phyloP scores from a whole-genome alignment of 768 basidiomycete species.

The Leccinum boreale region DNA sequence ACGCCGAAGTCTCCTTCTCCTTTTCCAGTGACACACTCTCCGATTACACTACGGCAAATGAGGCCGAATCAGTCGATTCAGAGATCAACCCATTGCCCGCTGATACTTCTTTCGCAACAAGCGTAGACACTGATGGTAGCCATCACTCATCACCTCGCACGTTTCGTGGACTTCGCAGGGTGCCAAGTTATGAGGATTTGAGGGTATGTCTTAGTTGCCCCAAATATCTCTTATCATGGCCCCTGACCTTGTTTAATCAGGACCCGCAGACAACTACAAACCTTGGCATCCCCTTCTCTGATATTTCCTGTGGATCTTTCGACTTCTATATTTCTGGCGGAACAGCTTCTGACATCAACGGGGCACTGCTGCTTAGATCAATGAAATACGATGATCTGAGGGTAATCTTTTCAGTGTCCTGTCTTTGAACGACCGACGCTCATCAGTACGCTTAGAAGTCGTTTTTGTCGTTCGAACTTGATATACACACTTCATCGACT shows the following conservation, averaged over 20 bases:
- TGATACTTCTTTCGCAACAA: constrained; percentile 20
- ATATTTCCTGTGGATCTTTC: not conserved
- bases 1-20: constrained; percentile 2
- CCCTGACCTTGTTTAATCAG: not conserved
- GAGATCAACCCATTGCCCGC: not conserved
- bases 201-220: constrained; percentile 4
- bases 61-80: not conserved
- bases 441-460: constrained; percentile 5
- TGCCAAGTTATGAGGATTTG: constrained; percentile 17
- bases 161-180: constrained; percentile 15
- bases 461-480: not conserved
- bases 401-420: not conserved
- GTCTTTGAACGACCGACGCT: not conserved
- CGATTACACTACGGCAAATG: not conserved
- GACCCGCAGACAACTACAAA: not conserved
- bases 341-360: not conserved
- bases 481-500: not conserved
- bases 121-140: constrained; percentile 9
- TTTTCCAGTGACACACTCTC: constrained; percentile 8
- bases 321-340: not conserved
- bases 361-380: not conserved
- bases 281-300: not conserved
- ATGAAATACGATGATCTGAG: not conserved
- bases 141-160: not conserved
- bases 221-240: too few relatives aligned